Evolutionary conservation across 345 rosid species (phyloP), one percentile per base, ranked within the genome.

Genomic region (Populus deltoides): DNA sequence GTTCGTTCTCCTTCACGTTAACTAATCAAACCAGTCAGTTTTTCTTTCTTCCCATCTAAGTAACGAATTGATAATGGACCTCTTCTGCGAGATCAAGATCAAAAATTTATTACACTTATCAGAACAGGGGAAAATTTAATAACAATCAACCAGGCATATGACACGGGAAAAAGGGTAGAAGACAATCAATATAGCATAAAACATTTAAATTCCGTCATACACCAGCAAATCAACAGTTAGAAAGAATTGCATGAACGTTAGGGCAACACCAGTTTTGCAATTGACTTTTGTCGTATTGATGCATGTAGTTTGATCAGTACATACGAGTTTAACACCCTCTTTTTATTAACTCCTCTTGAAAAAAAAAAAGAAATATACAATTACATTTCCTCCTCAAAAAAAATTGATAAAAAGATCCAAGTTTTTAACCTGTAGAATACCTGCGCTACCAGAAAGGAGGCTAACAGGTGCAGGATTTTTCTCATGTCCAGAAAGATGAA

Each of bases 371-470:
- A 53, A 53, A 7, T 18, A 18, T 18, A 15, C 4, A 47, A 47
- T 47, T 45, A 47, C 18, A 53, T 29, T 29, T 29, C 25, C 27
- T 45, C 61, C 38, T 47, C 29, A 2, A 5, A 63, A 53, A 72
- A 76, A 33, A 53, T 35, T 45, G 38, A 38, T 29, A 63, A 70
- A n/a, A 81, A 25, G 73, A 53, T 76, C 38, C 9, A 68, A 62
- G 18, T 45, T 71, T 47, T 41, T 24, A 17, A 68, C 43, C 49
- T 39, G 59, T 65, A 70, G 65, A 24, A 67, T 79, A 51, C 75
- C 80, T 38, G 74, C 78, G 76, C 29, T n/a, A 53, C 55, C 72
- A n/a, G 61, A 12, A 51, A 69, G 43, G 20, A 45, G 71, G 68
- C 68, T 16, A 74, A 29, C 24, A 33, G 31, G 45, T 8, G 65